phyloP scores from a whole-genome alignment of 306 rosid genomes.

The Ormosia emarginata region DNA sequence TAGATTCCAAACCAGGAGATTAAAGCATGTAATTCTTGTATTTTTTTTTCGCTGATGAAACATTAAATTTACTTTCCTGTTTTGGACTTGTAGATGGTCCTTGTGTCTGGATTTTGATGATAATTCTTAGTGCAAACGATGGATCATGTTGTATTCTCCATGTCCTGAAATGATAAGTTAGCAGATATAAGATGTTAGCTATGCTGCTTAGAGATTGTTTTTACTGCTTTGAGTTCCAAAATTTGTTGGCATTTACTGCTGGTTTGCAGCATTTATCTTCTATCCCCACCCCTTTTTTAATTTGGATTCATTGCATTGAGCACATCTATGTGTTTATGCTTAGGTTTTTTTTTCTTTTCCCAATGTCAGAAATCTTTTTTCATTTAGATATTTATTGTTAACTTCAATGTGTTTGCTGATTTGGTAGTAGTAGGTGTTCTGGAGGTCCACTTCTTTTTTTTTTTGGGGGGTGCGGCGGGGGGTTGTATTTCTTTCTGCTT shows the following conservation, averaged over 20 bases:
- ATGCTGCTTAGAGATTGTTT: background rate
- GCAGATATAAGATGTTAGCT: background rate
- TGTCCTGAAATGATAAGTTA: conserved; percentile 11
- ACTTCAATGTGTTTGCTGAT: background rate
- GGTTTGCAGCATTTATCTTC: background rate
- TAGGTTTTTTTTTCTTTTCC: background rate
- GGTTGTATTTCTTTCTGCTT: background rate
- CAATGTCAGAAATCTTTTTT: background rate
- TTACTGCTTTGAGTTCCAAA: background rate
- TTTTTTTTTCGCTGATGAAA: background rate
- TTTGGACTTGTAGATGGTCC: background rate
- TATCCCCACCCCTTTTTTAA: background rate
- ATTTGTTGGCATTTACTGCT: background rate
- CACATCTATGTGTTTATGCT: background rate
- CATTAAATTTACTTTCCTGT: background rate
- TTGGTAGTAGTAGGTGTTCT: background rate
- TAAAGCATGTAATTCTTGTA: background rate
- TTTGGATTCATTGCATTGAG: background rate
- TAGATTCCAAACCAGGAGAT: background rate
- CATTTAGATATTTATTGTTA: background rate
- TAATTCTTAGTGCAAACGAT: background rate
- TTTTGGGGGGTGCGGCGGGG: background rate
- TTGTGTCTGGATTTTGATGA: background rate
- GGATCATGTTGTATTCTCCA: background rate
- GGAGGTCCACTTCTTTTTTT: background rate